These are phyloP conservation scores for Diatrype stigma DNA, from an alignment of 2,329 filamentous ascomycete genomes.

Conservation along the genomic window DNA sequence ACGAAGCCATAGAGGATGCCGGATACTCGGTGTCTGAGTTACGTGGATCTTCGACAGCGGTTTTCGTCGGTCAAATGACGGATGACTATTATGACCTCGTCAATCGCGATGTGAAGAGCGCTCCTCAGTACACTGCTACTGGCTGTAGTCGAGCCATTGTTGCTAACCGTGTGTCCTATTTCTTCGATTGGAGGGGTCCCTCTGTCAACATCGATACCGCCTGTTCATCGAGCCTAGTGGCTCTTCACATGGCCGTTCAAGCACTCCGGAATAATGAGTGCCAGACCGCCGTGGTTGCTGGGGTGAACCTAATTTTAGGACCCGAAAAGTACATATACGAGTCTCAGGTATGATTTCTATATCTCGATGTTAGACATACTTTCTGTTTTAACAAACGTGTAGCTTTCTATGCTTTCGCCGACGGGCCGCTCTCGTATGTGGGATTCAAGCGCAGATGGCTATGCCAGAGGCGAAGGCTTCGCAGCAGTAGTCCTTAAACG, in stretches of 20 bases:
- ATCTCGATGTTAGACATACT: too few species aligned
- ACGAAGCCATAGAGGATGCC: conserved; percentile 41
- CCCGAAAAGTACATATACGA: too few species aligned
- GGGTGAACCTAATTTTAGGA: conserved; percentile 31
- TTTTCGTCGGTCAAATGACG: background rate
- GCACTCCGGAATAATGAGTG: conserved; percentile 43
- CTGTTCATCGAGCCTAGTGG: conserved; percentile 52
- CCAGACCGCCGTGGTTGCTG: conserved; percentile 25
- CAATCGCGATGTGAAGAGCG: conserved; percentile 45
- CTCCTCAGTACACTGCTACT: conserved; percentile 48
- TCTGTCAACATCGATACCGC: conserved; percentile 57
- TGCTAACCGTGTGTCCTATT: conserved; percentile 53
- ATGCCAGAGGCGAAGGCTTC: conserved; percentile 49
- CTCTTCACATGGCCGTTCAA: conserved; percentile 49
- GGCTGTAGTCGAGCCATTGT: conserved; percentile 51
- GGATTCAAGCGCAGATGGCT: conserved; percentile 43
- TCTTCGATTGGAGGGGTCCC: conserved; percentile 51
- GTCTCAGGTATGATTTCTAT: too few species aligned
- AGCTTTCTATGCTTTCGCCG: conserved; percentile 35
- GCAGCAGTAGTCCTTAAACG: conserved; percentile 43
- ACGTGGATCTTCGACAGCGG: background rate
- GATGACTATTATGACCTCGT: conserved; percentile 47
- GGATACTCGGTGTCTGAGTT: too few species aligned
- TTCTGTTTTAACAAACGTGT: conserved; percentile 7
- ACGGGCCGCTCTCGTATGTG: conserved; percentile 33